phyloP scores from a whole-genome alignment of 306 rosid species.

The Senna siamea region DNA sequence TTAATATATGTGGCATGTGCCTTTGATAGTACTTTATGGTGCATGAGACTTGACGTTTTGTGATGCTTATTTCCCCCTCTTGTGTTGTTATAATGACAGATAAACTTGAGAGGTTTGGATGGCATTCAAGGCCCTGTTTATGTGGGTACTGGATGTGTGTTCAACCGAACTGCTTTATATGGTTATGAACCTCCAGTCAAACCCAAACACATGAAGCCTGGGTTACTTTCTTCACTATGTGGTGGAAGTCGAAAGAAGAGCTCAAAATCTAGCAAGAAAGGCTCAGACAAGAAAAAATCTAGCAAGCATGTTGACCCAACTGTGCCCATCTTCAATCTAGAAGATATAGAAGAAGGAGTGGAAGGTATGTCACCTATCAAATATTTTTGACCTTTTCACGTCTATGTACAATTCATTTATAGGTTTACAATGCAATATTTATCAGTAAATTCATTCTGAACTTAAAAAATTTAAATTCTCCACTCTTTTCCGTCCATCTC shows the following conservation, averaged over 20 bases:
- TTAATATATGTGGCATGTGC: neutral
- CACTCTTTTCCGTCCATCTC: too few relatives aligned
- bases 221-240: conserved; percentile 70
- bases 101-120: conserved; percentile 96
- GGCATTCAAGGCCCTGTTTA: conserved; percentile 99
- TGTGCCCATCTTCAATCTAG: conserved; percentile 81
- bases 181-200: conserved; percentile 95
- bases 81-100: conserved; percentile 52
- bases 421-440: neutral
- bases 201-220: conserved; percentile 76
- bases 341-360: conserved; percentile 95
- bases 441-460: too few relatives aligned
- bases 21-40: neutral
- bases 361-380: conserved; percentile 58
- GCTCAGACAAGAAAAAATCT: conserved; percentile 83
- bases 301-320: conserved; percentile 77
- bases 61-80: conserved; percentile 11
- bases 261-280: conserved; percentile 73
- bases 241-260: conserved; percentile 76
- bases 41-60: neutral
- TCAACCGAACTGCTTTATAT: conserved; percentile 90
- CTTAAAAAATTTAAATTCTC: too few relatives aligned
- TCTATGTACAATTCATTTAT: conserved; percentile 8
- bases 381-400: neutral
- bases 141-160: conserved; percentile 98